These are phyloP conservation scores for Ogataea salicorniae DNA, from an alignment of 805 yeast genomes.

Conservation along the genomic window DNA sequence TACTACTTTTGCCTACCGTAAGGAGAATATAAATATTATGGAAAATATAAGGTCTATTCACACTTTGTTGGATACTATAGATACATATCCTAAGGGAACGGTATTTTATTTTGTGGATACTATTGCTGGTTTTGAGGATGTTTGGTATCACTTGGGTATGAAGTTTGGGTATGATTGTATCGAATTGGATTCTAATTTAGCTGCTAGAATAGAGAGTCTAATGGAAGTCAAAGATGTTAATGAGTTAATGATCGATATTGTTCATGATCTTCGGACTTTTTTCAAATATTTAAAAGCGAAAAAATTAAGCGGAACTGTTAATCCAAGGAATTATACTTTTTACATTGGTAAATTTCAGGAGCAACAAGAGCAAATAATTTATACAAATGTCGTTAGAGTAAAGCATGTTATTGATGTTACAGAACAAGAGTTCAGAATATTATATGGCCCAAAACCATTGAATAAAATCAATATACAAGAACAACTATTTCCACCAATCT, in stretches of 20 bases:
- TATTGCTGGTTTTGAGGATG: conserved; percentile 17
- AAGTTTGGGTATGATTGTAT: conserved; percentile 3
- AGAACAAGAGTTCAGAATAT: conserved; percentile 3
- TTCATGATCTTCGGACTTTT: neutral
- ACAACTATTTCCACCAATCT: too few species aligned
- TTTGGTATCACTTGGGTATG: conserved; percentile 11
- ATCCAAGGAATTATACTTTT: neutral
- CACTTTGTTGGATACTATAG: conserved; percentile 4
- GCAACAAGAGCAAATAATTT: neutral
- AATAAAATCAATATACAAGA: neutral
- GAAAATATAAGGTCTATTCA: conserved; percentile 11
- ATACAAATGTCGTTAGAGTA: conserved; percentile 2
- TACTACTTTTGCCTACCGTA: conserved; percentile 13
- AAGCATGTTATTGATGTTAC: conserved; percentile 11
- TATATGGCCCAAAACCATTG: conserved; percentile 1
- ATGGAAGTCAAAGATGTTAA: neutral
- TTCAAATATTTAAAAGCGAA: neutral
- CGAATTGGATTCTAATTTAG: neutral
- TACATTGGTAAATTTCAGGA: neutral
- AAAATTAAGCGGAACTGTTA: neutral
- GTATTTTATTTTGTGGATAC: conserved; percentile 9
- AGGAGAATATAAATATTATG: conserved; percentile 8
- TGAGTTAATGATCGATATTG: conserved; percentile 4
- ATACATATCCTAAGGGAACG: conserved; percentile 13
- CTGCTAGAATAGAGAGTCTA: neutral